These are phyloP conservation scores for Chiua virens DNA, from an alignment of 768 basidiomycete genomes.

Conservation along the genomic window DNA sequence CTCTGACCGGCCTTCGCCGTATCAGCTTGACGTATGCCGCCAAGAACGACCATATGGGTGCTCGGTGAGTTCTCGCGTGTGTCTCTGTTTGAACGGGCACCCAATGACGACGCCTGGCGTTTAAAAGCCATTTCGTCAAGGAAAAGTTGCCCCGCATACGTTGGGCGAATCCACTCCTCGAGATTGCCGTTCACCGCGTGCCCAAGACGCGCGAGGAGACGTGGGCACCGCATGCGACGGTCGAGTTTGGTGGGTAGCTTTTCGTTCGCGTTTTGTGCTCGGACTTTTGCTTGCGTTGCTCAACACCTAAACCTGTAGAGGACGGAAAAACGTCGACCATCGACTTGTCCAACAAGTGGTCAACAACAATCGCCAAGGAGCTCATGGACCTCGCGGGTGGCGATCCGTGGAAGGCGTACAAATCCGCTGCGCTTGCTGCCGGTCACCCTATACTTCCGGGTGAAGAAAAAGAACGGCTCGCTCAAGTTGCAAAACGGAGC, in stretches of 20 bases:
- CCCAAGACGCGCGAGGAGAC: slow-evolving; percentile 52
- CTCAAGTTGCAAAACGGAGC: slow-evolving; percentile 10
- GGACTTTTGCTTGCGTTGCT: neutral
- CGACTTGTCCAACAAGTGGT: slow-evolving; percentile 67
- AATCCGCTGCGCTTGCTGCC: slow-evolving; percentile 42
- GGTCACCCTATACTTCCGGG: slow-evolving; percentile 51
- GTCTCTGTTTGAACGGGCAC: neutral
- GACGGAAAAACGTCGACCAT: slow-evolving; percentile 49
- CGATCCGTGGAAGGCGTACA: slow-evolving; percentile 57
- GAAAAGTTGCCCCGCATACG: slow-evolving; percentile 78
- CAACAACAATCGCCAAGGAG: slow-evolving; percentile 63
- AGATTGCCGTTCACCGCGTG: slow-evolving; percentile 57
- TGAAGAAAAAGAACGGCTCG: slow-evolving; percentile 36
- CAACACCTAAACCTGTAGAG: slow-evolving; percentile 30
- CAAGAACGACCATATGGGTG: slow-evolving; percentile 73
- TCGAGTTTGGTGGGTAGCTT: slow-evolving; percentile 61
- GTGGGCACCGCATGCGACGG: slow-evolving; percentile 60
- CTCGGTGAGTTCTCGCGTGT: slow-evolving; percentile 47
- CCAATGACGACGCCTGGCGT: neutral
- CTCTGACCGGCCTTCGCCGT: slow-evolving; percentile 47
- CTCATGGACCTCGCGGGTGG: slow-evolving; percentile 69
- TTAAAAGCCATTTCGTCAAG: slow-evolving; percentile 65
- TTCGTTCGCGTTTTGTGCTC: neutral
- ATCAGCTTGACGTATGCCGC: slow-evolving; percentile 58
- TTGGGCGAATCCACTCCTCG: slow-evolving; percentile 68